phyloP scores from a whole-genome alignment of 108 stramenopile genomes.

The Mayamaea pseudoterrestris region DNA sequence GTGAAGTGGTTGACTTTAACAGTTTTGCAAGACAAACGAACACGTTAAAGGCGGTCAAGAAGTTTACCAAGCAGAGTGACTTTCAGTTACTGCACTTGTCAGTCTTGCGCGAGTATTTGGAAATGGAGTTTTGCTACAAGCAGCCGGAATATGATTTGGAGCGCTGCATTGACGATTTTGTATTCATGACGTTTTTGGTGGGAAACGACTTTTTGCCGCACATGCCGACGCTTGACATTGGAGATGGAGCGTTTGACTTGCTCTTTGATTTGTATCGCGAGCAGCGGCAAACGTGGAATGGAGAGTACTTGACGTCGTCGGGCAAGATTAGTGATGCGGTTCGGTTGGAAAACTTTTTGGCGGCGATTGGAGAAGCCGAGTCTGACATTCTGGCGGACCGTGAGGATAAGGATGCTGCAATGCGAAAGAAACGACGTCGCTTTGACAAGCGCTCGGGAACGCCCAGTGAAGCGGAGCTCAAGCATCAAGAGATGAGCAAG shows the following conservation, averaged over 20 bases:
- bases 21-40: conserved; percentile 44
- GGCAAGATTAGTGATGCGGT: conserved; percentile 72
- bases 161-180: conserved; percentile 97
- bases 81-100: conserved; percentile 96
- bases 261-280: conserved; percentile 90
- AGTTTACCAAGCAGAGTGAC: conserved; percentile 89
- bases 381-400: conserved; percentile 70
- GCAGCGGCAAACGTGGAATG: conserved; percentile 69
- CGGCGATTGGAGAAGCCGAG: conserved; percentile 78
- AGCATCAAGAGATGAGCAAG: conserved; percentile 57
- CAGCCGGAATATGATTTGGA: conserved; percentile 64
- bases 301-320: conserved; percentile 81
- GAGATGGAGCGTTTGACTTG: conserved; percentile 91
- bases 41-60: conserved; percentile 79
- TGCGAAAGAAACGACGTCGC: conserved; percentile 59
- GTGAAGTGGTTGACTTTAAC: conserved; percentile 90
- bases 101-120: conserved; percentile 90
- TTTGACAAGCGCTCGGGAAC: conserved; percentile 81
- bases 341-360: conserved; percentile 69
- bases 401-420: conserved; percentile 65
- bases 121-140: conserved; percentile 74
- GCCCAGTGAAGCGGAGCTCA: conserved; percentile 73
- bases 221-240: conserved; percentile 91
- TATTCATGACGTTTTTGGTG: conserved; percentile 97
- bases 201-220: conserved; percentile 95